Conservation (phyloP, 2,329 filamentous ascomycete genomes). For the Botrytis elliptica region DNA sequence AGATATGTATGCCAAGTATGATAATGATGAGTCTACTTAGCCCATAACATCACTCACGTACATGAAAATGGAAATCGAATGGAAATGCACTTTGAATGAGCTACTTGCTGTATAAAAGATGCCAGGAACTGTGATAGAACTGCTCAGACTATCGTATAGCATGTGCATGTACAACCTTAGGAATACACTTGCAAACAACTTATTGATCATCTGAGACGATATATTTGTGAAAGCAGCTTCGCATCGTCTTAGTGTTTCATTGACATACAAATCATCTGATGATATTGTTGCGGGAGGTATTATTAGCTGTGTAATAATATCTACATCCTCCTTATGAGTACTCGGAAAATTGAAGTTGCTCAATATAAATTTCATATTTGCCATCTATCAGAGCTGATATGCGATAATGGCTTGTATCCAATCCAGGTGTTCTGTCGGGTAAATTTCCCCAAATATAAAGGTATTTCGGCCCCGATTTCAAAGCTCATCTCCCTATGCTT, state of each 20-base stretch:
- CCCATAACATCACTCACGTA: neutral
- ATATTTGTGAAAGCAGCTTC: too few species aligned
- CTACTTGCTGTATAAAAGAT: neutral
- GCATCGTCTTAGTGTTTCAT: neutral
- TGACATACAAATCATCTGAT: neutral
- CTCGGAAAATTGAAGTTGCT: neutral
- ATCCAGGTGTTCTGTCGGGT: neutral
- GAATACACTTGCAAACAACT: neutral
- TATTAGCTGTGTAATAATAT: neutral
- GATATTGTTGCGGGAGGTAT: neutral
- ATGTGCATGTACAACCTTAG: too few species aligned
- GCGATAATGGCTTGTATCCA: neutral
- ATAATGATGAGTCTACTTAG: too few species aligned
- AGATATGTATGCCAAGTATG: neutral
- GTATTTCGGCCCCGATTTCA: neutral
- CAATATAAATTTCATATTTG: neutral
- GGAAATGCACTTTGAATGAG: neutral
- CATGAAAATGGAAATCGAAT: neutral
- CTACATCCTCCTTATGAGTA: neutral
- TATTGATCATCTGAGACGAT: too few species aligned
- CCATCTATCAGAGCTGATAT: neutral
- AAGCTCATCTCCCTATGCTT: neutral
- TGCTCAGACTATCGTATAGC: neutral
- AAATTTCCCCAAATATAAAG: neutral
- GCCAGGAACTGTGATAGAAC: neutral